Evolutionary conservation across 108 stramenopile genomes (phyloP).

Genomic region (Skeletonema marinoi): DNA sequence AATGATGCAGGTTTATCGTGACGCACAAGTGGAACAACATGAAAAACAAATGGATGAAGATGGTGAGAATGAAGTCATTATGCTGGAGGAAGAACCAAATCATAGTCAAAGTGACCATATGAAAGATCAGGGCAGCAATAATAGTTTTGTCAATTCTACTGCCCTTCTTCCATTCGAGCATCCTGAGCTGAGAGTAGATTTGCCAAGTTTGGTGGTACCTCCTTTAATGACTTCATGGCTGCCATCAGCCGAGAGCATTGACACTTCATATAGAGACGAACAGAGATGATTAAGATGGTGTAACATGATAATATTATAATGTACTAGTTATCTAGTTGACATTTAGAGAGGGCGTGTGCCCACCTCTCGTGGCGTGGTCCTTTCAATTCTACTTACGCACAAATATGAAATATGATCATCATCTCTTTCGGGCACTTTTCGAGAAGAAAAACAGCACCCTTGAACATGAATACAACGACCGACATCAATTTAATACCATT

Average conservation of each 20-base stretch:
- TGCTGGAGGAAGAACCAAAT: neutral
- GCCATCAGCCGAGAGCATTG: constrained; percentile 4
- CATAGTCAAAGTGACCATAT: neutral
- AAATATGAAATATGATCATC: too few species aligned
- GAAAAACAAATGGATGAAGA: neutral
- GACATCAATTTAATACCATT: too few species aligned
- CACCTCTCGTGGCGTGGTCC: too few species aligned
- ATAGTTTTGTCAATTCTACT: neutral
- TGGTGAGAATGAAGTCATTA: neutral
- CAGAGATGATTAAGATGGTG: neutral
- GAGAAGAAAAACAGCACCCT: too few species aligned
- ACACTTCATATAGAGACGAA: neutral
- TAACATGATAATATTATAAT: too few species aligned
- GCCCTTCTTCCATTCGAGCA: constrained; percentile 22
- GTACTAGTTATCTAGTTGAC: too few species aligned
- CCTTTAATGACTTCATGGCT: constrained; percentile 40
- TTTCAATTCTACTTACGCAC: too few species aligned
- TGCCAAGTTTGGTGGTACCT: constrained; percentile 39
- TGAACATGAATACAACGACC: too few species aligned
- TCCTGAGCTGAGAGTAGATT: constrained; percentile 32
- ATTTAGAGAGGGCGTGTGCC: too few species aligned
- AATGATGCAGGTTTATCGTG: constrained; percentile 23
- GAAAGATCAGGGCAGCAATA: neutral
- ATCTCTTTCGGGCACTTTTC: too few species aligned
- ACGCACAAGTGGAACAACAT: constrained; percentile 7